Evolutionary conservation across 2,329 filamentous ascomycete genomes (phyloP).

Genomic region (Hymenoscyphus salicellus): DNA sequence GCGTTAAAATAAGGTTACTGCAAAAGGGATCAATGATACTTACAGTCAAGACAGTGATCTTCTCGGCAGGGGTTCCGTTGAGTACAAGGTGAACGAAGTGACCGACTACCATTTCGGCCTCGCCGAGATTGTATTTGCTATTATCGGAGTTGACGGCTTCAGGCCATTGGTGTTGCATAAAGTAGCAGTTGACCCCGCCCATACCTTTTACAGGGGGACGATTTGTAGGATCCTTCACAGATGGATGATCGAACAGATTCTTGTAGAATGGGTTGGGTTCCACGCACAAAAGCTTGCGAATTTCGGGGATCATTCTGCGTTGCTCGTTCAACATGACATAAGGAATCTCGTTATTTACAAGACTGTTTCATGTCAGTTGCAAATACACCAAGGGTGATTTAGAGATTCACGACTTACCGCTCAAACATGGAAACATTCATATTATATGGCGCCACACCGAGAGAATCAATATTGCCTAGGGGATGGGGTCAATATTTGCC

Average conservation of each 20-base stretch:
- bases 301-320: slow-evolving; percentile 67
- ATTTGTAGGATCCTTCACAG: slow-evolving; percentile 50
- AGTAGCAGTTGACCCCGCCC: slow-evolving; percentile 57
- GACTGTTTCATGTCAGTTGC: not conserved
- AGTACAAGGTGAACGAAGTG: slow-evolving; percentile 70
- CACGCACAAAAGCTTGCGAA: slow-evolving; percentile 53
- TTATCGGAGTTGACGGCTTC: slow-evolving; percentile 62
- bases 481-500: too few species aligned
- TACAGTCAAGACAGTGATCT: slow-evolving; percentile 73
- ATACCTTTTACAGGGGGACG: slow-evolving; percentile 59
- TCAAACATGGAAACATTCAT: slow-evolving; percentile 68
- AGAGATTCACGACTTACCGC: slow-evolving; percentile 42
- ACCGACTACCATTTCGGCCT: slow-evolving; percentile 72
- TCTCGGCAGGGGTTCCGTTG: slow-evolving; percentile 57
- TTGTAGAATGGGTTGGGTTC: slow-evolving; percentile 55
- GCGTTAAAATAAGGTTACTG: not conserved
- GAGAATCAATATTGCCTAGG: slow-evolving; percentile 50
- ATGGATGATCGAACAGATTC: slow-evolving; percentile 55
- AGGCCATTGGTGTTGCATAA: slow-evolving; percentile 62
- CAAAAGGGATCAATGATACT: not conserved
- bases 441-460: slow-evolving; percentile 55
- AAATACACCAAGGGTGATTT: not conserved
- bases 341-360: slow-evolving; percentile 53
- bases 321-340: slow-evolving; percentile 57
- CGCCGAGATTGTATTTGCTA: slow-evolving; percentile 66